A percentile compares a stretch with the other conserved stretches of the same genome.
Conservation (phyloP, 306 rosid genomes). For the Lathyrus tuberosus region DNA sequence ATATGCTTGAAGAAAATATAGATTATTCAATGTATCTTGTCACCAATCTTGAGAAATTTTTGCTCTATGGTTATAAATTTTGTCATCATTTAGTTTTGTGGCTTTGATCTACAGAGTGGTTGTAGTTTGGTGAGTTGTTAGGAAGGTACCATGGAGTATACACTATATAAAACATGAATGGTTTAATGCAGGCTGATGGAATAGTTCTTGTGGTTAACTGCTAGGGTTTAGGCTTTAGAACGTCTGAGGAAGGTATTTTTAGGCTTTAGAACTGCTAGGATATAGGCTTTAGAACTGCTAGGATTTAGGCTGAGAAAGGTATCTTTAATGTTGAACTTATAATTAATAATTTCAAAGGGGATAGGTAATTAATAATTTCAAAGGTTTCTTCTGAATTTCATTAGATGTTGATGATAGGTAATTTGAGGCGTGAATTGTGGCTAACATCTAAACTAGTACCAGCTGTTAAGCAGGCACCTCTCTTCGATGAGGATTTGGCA, state of each 20-base stretch:
- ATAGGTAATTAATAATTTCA: too few relatives aligned
- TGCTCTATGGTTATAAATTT: too few relatives aligned
- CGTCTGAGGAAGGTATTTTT: not conserved
- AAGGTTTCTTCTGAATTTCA: constrained; percentile 33
- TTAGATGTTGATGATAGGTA: constrained; percentile 58
- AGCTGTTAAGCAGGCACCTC: constrained; percentile 93
- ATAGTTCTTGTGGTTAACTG: constrained; percentile 16
- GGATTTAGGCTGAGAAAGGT: too few relatives aligned
- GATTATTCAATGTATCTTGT: too few relatives aligned
- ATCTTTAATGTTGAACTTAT: not conserved
- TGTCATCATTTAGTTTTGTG: too few relatives aligned
- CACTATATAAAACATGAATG: not conserved
- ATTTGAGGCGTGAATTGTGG: constrained; percentile 97
- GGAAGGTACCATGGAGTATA: constrained; percentile 13
- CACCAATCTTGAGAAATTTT: too few relatives aligned
- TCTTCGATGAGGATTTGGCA: too few relatives aligned
- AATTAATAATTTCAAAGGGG: constrained; percentile 19
- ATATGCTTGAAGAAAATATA: too few relatives aligned
- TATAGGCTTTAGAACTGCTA: too few relatives aligned
- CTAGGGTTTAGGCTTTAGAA: constrained; percentile 12
- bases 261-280: too few relatives aligned
- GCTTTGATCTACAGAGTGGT: too few relatives aligned
- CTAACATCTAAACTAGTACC: constrained; percentile 91
- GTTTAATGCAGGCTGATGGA: not conserved
- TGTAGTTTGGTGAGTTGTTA: too few relatives aligned